These are phyloP conservation scores for Striga asiatica DNA, from an alignment of 257 asterid species.

Conservation along the genomic window DNA sequence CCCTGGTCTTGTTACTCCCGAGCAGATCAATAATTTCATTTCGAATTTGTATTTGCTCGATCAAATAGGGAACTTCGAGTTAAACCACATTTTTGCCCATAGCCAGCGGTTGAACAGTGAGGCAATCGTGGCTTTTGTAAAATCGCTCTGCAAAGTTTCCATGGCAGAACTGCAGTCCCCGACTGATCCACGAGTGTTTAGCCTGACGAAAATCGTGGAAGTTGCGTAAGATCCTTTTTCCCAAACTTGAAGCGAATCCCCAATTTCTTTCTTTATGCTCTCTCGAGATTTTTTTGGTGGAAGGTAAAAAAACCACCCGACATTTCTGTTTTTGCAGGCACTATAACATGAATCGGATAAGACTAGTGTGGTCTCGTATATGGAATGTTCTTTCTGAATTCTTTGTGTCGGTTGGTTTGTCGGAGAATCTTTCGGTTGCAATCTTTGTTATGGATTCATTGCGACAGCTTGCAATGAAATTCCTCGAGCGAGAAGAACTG, in stretches of 20 bases:
- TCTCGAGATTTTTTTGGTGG: conserved; percentile 8
- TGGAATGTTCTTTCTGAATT: conserved; percentile 96
- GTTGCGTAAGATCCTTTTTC: conserved; percentile 96
- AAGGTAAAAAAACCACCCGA: conserved; percentile 16
- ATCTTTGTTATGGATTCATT: conserved; percentile 96
- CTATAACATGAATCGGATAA: conserved; percentile 95
- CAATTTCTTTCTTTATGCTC: conserved; percentile 3
- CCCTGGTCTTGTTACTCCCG: conserved; percentile 73
- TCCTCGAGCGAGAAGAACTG: conserved; percentile 94
- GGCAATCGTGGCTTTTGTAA: conserved; percentile 91
- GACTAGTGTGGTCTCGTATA: conserved; percentile 97
- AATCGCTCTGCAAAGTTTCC: conserved; percentile 90
- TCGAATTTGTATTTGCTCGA: conserved; percentile 88
- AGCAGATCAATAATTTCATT: conserved; percentile 83
- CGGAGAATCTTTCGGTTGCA: conserved; percentile 95
- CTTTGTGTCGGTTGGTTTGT: conserved; percentile 91
- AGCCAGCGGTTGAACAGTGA: conserved; percentile 97
- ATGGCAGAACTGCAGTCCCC: conserved; percentile 98
- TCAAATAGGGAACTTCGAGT: conserved; percentile 91
- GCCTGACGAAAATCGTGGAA: conserved; percentile 99
- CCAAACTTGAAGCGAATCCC: conserved; percentile 22
- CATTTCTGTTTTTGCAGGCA: conserved; percentile 62
- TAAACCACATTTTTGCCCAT: conserved; percentile 97
- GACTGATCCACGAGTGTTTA: conserved; percentile 95
- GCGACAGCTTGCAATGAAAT: conserved; percentile 97